Evolutionary conservation across 2,329 filamentous ascomycete species (phyloP), one percentile per base, ranked within the genome.

Genomic region (Diaporthe vaccinii): DNA sequence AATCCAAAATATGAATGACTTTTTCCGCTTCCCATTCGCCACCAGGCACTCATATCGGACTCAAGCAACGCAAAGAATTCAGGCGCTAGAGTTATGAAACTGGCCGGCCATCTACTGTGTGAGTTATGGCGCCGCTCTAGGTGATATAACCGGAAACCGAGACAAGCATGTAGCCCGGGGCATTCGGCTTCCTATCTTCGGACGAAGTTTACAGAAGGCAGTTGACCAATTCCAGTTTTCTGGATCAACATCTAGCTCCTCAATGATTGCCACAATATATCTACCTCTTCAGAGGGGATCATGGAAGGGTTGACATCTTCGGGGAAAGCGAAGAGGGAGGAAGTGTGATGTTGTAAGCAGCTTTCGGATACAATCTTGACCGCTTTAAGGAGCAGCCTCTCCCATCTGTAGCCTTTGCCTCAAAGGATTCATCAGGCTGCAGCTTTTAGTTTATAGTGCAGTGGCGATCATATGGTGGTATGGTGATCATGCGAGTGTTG

Each of bases 271-370:
- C 90, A 67, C 84, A 83, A 12, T 81, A 91, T 75, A 89, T 91
- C 70, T 78, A 81, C 2, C 79, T 84, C 2, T 91, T 92, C 72
- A 89, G 90, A 0, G 89, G 90, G 4, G 86, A 91, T 71, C 84
- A 85, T 0, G 77, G 80, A 1, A 84, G 87, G 9, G 87, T 92
- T 0, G 90, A 89, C 0, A 85, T 91, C 25, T 86, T 86, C 74
- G 90, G 91, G 0, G 87, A 90, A 75, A 88, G 86, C 14, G 89
- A 90, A 0, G 90, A 91, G 2, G 90, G 83, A 0, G 88, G 88
- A 0, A 83, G 82, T 15, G 86, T 89, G 5, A 84, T 88, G 74
- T 83, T 86, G 44, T 49, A 49, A 49, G 44, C 8, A 49, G 20
- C 17, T 49, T 49, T 49, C 20, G 44, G 8, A 44, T 44, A 20